Percentiles rank a stretch among this genome's conserved stretches.
Evolutionary conservation across 805 yeast genomes (phyloP).

Genomic region (Nakazawaea holstii): DNA sequence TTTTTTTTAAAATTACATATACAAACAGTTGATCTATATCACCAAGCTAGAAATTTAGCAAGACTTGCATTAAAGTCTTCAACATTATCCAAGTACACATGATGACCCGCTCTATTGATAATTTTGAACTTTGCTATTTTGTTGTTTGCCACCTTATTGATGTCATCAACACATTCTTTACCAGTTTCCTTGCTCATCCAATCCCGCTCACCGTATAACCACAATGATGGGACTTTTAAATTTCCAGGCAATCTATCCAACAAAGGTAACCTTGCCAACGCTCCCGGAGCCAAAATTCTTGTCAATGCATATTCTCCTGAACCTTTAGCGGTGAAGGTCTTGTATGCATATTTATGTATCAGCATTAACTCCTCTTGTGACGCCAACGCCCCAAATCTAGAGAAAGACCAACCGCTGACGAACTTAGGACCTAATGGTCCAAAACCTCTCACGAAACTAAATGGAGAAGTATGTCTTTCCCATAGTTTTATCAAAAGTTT

Average conservation of each 20-base stretch:
- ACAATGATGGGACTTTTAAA: constrained; percentile 38
- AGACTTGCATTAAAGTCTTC: constrained; percentile 23
- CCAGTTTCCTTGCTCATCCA: constrained; percentile 72
- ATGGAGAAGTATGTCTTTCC: constrained; percentile 52
- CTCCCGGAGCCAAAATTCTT: constrained; percentile 54
- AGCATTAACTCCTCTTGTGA: constrained; percentile 27
- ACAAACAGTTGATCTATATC: neutral
- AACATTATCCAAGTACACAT: constrained; percentile 48
- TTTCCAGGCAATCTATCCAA: constrained; percentile 43
- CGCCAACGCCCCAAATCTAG: constrained; percentile 31
- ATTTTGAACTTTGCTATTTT: constrained; percentile 28
- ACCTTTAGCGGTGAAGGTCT: constrained; percentile 46
- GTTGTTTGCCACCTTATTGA: constrained; percentile 17
- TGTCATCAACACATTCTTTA: constrained; percentile 30
- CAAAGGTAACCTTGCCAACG: constrained; percentile 50
- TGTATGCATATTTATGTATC: constrained; percentile 50
- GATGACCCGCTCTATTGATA: constrained; percentile 46
- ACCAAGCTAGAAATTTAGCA: constrained; percentile 19
- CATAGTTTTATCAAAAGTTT: constrained; percentile 38
- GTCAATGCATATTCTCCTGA: constrained; percentile 65
- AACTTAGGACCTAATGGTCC: constrained; percentile 53
- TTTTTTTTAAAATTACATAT: neutral
- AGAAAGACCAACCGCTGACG: constrained; percentile 50
- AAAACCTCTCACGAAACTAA: constrained; percentile 38
- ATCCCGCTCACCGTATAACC: constrained; percentile 65